phyloP scores from a whole-genome alignment of 257 asterid species.

The Apocynum venetum region DNA sequence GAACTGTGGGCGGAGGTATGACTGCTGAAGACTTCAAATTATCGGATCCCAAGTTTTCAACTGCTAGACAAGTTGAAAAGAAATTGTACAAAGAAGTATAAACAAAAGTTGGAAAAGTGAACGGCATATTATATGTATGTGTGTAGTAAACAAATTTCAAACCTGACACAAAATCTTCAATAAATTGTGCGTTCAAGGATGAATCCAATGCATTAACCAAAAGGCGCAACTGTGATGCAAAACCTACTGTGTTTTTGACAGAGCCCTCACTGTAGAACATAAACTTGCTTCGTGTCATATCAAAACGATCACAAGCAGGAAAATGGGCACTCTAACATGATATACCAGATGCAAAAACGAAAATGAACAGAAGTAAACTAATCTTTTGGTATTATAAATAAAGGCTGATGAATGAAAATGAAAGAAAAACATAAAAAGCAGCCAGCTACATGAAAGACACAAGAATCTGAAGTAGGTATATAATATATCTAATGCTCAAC shows the following conservation, averaged over 20 bases:
- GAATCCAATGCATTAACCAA: conserved; percentile 64
- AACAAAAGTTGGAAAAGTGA: neutral
- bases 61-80: conserved; percentile 28
- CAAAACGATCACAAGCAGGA: conserved; percentile 9
- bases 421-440: no score
- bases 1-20: conserved; percentile 91
- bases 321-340: conserved; percentile 4
- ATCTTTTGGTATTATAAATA: neutral
- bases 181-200: conserved; percentile 62
- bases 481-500: neutral
- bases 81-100: conserved; percentile 3
- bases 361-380: neutral
- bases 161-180: conserved; percentile 95
- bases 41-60: conserved; percentile 58
- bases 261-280: conserved; percentile 44
- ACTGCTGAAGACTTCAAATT: conserved; percentile 64
- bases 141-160: conserved; percentile 7
- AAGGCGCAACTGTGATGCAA: conserved; percentile 75
- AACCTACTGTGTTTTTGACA: conserved; percentile 59
- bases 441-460: no score
- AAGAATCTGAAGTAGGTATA: neutral
- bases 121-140: neutral
- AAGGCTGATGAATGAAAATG: neutral
- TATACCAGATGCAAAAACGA: neutral
- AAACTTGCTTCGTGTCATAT: conserved; percentile 14